These are phyloP conservation scores for Multifurca ochricompacta DNA, from an alignment of 768 basidiomycete genomes.

Conservation along the genomic window DNA sequence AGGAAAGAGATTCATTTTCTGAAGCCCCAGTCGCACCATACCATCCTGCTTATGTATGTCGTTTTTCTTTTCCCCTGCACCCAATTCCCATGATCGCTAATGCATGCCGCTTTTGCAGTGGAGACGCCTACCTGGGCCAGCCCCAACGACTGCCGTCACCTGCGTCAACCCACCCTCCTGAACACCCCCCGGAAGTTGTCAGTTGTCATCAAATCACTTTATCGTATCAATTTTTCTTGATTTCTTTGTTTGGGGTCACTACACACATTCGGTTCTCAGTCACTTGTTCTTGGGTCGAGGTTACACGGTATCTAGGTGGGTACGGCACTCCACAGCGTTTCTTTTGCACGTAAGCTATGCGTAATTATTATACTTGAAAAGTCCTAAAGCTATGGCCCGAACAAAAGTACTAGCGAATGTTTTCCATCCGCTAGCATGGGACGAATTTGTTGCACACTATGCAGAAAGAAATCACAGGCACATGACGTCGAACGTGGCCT, in stretches of 20 bases:
- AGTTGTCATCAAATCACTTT: background rate
- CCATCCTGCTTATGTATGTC: slow-evolving; percentile 29
- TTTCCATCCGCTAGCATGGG: too few relatives aligned
- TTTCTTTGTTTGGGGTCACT: slow-evolving; percentile 2
- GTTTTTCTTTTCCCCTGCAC: background rate
- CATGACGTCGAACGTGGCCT: too few relatives aligned
- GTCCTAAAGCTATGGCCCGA: too few relatives aligned
- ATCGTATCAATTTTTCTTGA: slow-evolving; percentile 16
- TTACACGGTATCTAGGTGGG: slow-evolving; percentile 12
- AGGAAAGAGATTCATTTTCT: slow-evolving; percentile 30
- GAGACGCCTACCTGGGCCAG: slow-evolving; percentile 32
- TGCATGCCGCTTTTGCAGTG: slow-evolving; percentile 23
- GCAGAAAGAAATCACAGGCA: too few relatives aligned
- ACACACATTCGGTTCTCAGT: slow-evolving; percentile 2
- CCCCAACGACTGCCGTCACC: slow-evolving; percentile 19
- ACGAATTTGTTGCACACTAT: too few relatives aligned
- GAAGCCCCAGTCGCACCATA: slow-evolving; percentile 28
- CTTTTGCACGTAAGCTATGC: slow-evolving; percentile 16
- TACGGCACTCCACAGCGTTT: background rate
- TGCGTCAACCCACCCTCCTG: slow-evolving; percentile 9
- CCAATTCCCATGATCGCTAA: slow-evolving; percentile 1
- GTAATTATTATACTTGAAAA: too few relatives aligned
- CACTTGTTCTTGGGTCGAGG: slow-evolving; percentile 5
- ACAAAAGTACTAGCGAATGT: too few relatives aligned
- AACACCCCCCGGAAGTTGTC: background rate